A percentile compares a stretch with the other conserved stretches of the same genome.
Evolutionary conservation across 805 yeast genomes (phyloP).

Genomic region (Vanderwaltozyma polyspora): DNA sequence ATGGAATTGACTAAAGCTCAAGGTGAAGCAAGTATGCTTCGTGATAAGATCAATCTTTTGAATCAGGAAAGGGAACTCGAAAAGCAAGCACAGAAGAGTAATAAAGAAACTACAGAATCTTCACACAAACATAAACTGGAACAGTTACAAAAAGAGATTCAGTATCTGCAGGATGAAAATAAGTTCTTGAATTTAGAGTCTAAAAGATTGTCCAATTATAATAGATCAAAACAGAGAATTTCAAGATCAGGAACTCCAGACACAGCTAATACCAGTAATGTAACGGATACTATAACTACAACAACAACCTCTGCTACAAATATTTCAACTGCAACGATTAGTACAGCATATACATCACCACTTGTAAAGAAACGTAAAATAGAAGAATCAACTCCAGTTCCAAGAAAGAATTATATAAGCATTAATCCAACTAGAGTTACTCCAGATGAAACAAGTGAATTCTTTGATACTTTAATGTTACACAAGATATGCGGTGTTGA

Average conservation of each 20-base stretch:
- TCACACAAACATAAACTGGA: conserved; percentile 27
- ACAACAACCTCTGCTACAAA: conserved; percentile 1
- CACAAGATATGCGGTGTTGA: conserved; percentile 18
- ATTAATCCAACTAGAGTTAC: conserved; percentile 12
- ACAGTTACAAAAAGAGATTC: conserved; percentile 32
- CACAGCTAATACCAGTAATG: conserved; percentile 1
- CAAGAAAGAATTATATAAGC: conserved; percentile 5
- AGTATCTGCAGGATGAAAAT: conserved; percentile 41
- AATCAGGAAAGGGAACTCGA: conserved; percentile 34
- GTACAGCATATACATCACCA: conserved; percentile 5
- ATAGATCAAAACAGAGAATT: background rate
- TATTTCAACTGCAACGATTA: conserved; percentile 6
- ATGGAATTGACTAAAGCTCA: conserved; percentile 40
- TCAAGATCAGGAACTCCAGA: background rate
- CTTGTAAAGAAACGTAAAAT: conserved; percentile 8
- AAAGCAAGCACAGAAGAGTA: conserved; percentile 19
- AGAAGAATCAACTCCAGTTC: background rate
- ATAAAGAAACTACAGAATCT: conserved; percentile 15
- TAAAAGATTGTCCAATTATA: conserved; percentile 16
- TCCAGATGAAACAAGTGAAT: conserved; percentile 17
- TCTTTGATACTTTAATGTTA: conserved; percentile 17
- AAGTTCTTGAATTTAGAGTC: conserved; percentile 42
- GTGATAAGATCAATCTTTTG: conserved; percentile 47
- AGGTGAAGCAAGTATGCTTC: conserved; percentile 73
- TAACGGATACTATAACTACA: background rate